phyloP scores from a whole-genome alignment of 1,284 basidiomycete species.

The Caloboletus firmus region DNA sequence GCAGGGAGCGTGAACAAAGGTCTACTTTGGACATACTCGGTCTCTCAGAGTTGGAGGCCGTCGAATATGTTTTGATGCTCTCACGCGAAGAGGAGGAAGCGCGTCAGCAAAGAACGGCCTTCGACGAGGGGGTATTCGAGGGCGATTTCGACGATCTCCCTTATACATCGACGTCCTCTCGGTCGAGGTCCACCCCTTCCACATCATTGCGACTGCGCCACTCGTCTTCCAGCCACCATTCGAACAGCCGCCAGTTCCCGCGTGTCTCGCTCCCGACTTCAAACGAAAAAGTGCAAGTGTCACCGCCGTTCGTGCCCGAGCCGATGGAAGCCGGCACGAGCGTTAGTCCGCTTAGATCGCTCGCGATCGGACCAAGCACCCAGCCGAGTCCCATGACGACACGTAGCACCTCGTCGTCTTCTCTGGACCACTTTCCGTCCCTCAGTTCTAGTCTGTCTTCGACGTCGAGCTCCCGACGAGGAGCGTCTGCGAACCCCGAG shows the following conservation, averaged over 20 bases:
- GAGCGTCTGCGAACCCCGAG: conserved; percentile 11
- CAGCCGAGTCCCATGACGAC: conserved; percentile 11
- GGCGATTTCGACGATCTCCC: conserved; percentile 53
- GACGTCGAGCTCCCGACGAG: conserved; percentile 16
- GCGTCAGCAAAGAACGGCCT: conserved; percentile 9
- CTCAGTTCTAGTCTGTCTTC: conserved; percentile 34
- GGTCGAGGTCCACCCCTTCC: conserved; percentile 6
- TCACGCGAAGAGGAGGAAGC: conserved; percentile 72
- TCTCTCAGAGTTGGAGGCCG: conserved; percentile 72
- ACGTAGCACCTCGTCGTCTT: conserved; percentile 23
- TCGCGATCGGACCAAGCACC: conserved; percentile 2
- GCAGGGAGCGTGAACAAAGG: conserved; percentile 56
- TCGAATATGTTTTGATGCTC: conserved; percentile 84
- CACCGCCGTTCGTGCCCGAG: conserved; percentile 37
- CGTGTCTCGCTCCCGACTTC: conserved; percentile 34
- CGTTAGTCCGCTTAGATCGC: conserved; percentile 25
- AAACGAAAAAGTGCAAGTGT: conserved; percentile 44
- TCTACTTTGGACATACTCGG: conserved; percentile 63
- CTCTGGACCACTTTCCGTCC: conserved; percentile 32
- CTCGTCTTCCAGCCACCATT: conserved; percentile 7
- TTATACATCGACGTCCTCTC: conserved; percentile 17
- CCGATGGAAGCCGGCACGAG: conserved; percentile 43
- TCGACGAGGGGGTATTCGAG: conserved; percentile 57
- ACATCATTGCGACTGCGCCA: conserved; percentile 3
- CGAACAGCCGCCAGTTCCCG: conserved; percentile 17